phyloP scores from a whole-genome alignment of 176 grass and related monocot genomes.

The Carex pumila region DNA sequence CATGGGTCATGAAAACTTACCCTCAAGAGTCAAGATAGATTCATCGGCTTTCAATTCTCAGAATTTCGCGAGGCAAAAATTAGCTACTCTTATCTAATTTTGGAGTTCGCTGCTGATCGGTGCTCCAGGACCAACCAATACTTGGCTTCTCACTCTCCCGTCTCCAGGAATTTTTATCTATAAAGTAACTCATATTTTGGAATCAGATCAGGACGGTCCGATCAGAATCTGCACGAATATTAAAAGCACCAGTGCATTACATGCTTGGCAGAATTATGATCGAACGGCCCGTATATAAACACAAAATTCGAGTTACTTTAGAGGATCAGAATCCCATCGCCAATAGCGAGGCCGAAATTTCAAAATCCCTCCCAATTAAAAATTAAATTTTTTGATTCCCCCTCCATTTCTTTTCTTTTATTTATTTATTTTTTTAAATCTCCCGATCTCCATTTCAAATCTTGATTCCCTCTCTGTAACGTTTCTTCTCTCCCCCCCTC shows the following conservation, averaged over 20 bases:
- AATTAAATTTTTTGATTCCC: not conserved
- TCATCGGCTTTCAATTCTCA: not conserved
- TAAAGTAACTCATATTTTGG: no score
- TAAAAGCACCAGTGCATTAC: no score
- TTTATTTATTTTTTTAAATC: not conserved
- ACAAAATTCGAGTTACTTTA: no score
- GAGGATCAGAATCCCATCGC: no score
- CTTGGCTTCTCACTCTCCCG: not conserved
- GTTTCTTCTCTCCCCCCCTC: not conserved
- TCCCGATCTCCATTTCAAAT: conserved; percentile 46
- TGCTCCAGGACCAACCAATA: not conserved
- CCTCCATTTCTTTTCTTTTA: conserved; percentile 20
- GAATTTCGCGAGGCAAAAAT: not conserved
- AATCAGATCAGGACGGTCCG: no score
- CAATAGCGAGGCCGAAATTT: not conserved
- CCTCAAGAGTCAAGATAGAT: not conserved
- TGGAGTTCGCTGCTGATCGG: not conserved
- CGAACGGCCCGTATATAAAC: no score
- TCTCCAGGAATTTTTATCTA: not conserved
- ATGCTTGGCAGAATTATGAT: no score
- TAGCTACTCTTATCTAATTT: not conserved
- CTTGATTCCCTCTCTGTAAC: conserved; percentile 8
- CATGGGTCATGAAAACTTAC: not conserved
- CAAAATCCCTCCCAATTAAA: conserved; percentile 4
- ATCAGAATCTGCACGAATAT: no score